Base-by-base conservation (phyloP, 768 basidiomycete genomes). In the Paxillus ammoniavirescens region DNA sequence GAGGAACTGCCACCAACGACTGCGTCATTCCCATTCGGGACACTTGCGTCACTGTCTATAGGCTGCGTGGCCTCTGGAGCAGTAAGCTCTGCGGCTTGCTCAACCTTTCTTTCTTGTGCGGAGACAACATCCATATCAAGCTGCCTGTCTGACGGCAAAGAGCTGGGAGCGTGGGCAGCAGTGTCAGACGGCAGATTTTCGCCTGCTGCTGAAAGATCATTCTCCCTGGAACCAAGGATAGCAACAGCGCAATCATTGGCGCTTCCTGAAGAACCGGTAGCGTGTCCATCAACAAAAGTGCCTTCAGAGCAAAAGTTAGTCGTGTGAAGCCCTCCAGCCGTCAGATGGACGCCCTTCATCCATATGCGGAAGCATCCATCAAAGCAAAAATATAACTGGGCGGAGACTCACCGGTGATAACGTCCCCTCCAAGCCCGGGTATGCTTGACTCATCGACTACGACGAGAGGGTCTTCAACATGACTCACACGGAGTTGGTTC, bases 361-460 rank as follows among this genome's bases (percentile, higher is more conserved):
- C 55, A 58, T 60, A 59, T 70, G 72, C 72, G 74, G 72, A 67
- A 68, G 71, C 71, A 69, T 78, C 74, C 78, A 82, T 77, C 76
- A 64, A 67, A 71, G 53, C 53, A 40, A 54, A 52, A 47, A 64
- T 64, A 57, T 63, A 64, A 59, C 65, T 48, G 35, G 68, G 64
- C 72, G 65, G 64, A 66, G 70, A 77, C 83, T 84, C 77, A 86
- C 83, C 82, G 73, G 78, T 75, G 64, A 71, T 54, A 50, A 69
- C 60, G 55, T 62, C 64, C 14, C 70, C 69, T 52, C 64, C 69
- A 45, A 53, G 72, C 58, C 66, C 66, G 58, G 60, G 67, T 66
- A 63, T 69, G 60, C 42, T 68, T 60, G 63, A 49, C 49, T 68
- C 70, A 61, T 52, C 64, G 61, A 64, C 69, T 53, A 64, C 67